Conservation (phyloP, 352 stramenopile genomes). For the Phytophthora pluvialis region DNA sequence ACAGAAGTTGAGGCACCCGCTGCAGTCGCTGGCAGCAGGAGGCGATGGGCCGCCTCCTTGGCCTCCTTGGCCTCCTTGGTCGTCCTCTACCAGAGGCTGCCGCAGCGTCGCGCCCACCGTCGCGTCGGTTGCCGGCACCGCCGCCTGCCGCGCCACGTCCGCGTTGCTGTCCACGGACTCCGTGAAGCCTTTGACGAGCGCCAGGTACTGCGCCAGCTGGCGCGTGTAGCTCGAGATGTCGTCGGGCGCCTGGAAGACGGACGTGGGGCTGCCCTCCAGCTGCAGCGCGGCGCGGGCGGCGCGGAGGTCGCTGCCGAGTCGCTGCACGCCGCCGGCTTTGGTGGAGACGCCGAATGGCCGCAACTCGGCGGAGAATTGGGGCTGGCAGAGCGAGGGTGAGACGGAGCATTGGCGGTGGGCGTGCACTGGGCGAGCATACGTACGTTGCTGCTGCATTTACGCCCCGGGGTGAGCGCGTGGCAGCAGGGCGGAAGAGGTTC, state of each 20-base stretch:
- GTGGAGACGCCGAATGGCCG: constrained; percentile 38
- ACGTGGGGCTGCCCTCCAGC: constrained; percentile 15
- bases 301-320: constrained; percentile 50
- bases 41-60: neutral
- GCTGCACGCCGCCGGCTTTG: constrained; percentile 40
- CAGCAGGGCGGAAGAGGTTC: constrained; percentile 60
- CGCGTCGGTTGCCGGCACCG: constrained; percentile 17
- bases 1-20: constrained; percentile 58
- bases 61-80: neutral
- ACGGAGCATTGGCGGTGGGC: neutral
- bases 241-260: constrained; percentile 27
- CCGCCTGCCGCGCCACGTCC: constrained; percentile 2
- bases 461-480: constrained; percentile 46
- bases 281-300: constrained; percentile 45
- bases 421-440: neutral
- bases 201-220: constrained; percentile 49
- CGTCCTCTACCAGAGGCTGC: constrained; percentile 51
- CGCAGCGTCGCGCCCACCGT: constrained; percentile 16
- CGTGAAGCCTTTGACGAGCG: constrained; percentile 66
- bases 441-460: constrained; percentile 51
- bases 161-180: constrained; percentile 6
- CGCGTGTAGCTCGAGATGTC: constrained; percentile 41
- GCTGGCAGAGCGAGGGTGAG: constrained; percentile 25
- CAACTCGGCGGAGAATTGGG: constrained; percentile 54
- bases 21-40: constrained; percentile 27